A percentile compares a stretch with the other conserved stretches of the same genome.
Conservation (phyloP, 371 early-diverging fungal genomes). For the Mortierella sp. region DNA sequence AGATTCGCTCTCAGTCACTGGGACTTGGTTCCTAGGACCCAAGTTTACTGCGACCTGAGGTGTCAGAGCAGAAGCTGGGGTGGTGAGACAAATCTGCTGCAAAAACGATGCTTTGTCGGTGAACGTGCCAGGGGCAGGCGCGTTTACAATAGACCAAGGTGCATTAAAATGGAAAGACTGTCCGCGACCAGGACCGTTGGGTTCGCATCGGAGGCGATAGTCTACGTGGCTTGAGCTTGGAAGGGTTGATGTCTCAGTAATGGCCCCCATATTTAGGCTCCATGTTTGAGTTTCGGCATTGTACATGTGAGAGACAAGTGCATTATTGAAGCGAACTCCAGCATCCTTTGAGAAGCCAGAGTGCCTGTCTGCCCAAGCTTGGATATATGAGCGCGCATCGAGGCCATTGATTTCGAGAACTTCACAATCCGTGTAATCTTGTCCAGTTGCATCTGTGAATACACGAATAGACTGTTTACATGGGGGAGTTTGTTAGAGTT, state of each 20-base stretch:
- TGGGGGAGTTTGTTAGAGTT: not conserved
- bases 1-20: not conserved
- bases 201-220: conserved; percentile 16
- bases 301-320: conserved; percentile 9
- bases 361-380: conserved; percentile 10
- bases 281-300: conserved; percentile 9
- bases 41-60: not conserved
- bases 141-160: conserved; percentile 1
- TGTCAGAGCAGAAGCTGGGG: not conserved
- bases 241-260: not conserved
- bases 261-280: conserved; percentile 3
- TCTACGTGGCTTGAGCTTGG: conserved; percentile 7
- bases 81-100: conserved; percentile 13
- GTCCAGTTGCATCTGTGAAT: not conserved
- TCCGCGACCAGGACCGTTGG: not conserved
- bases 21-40: not conserved
- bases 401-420: conserved; percentile 25
- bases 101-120: conserved; percentile 20
- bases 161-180: not conserved
- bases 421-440: conserved; percentile 15
- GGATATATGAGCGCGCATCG: conserved; percentile 12
- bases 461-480: conserved; percentile 14
- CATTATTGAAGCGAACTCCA: conserved; percentile 27
- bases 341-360: conserved; percentile 21
- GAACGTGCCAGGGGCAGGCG: not conserved